Percentiles rank a stretch among this genome's conserved stretches.
Evolutionary conservation across 78 protist genomes (phyloP).

Genomic region (Chrysochromulina tobinii): DNA sequence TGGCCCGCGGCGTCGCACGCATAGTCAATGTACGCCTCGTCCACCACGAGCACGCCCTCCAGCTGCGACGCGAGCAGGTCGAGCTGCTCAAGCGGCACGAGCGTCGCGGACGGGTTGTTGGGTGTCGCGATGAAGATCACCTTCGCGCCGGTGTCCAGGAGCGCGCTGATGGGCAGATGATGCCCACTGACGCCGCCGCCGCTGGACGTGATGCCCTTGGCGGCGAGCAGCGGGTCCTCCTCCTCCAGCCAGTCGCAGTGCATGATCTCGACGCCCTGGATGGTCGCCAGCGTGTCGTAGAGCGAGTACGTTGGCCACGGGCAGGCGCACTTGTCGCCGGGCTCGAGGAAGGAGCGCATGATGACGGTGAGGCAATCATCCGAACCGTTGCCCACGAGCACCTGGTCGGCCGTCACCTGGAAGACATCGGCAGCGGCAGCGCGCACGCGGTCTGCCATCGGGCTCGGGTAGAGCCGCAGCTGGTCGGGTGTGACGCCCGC

Average conservation of each 20-base stretch:
- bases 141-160: not conserved
- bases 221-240: not conserved
- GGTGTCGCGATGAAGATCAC: not conserved
- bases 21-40: not conserved
- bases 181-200: not conserved
- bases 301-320: constrained; percentile 5
- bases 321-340: not conserved
- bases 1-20: not conserved
- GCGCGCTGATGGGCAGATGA: not conserved
- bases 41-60: not conserved
- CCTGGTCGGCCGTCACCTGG: not conserved
- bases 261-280: not conserved
- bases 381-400: not conserved
- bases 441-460: not conserved
- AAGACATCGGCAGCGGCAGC: not conserved
- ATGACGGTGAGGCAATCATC: not conserved
- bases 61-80: not conserved
- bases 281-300: not conserved
- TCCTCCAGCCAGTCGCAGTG: not conserved
- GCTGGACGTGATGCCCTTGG: no score
- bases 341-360: not conserved
- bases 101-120: not conserved
- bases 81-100: not conserved
- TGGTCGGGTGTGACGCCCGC: not conserved
- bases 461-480: not conserved